phyloP scores from a whole-genome alignment of 352 stramenopile species.

The Globisporangium parvum region DNA sequence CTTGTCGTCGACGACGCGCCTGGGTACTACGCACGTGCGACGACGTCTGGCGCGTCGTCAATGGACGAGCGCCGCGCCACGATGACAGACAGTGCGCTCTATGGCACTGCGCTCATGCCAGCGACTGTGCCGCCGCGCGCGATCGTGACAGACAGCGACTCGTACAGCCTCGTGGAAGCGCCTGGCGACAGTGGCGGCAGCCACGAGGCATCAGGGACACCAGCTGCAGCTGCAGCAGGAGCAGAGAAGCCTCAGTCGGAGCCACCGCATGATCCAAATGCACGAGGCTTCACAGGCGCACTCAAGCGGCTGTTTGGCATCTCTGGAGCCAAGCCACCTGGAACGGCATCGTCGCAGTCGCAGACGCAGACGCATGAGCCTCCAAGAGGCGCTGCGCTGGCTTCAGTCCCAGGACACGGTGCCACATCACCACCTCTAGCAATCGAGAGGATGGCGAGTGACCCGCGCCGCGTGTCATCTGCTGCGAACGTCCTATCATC shows the following conservation, averaged over 20 bases:
- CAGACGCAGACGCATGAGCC: too few species aligned
- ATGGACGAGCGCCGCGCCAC: slow-evolving; percentile 7
- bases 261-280: slow-evolving; percentile 1
- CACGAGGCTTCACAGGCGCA: slow-evolving; percentile 34
- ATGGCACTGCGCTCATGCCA: slow-evolving; percentile 11
- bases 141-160: slow-evolving; percentile 28
- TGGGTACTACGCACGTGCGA: slow-evolving; percentile 26
- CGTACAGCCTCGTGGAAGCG: slow-evolving; percentile 49
- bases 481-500: neutral
- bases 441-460: neutral
- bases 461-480: neutral
- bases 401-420: neutral
- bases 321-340: slow-evolving; percentile 16
- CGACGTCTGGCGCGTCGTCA: slow-evolving; percentile 4
- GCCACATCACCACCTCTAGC: neutral
- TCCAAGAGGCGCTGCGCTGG: too few species aligned
- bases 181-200: slow-evolving; percentile 11
- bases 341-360: neutral
- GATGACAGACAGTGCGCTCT: slow-evolving; percentile 18
- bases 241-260: neutral
- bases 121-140: slow-evolving; percentile 10
- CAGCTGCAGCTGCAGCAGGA: neutral
- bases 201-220: neutral
- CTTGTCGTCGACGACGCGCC: slow-evolving; percentile 53
- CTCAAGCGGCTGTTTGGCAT: slow-evolving; percentile 72